Conservation (phyloP, 2,329 filamentous ascomycete genomes). For the Nemania diffusa region DNA sequence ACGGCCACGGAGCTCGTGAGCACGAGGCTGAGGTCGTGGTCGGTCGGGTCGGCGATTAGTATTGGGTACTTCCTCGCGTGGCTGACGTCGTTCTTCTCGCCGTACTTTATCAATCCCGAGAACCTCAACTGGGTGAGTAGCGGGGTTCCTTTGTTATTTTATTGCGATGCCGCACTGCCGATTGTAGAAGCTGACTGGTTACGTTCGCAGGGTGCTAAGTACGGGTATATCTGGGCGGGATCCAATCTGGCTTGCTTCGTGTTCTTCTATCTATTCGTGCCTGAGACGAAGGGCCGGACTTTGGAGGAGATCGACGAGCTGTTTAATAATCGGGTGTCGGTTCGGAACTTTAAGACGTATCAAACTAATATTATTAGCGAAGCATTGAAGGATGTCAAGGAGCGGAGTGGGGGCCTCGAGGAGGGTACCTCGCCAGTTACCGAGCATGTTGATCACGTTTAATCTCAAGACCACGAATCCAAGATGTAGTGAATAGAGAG, state of each 20-base stretch:
- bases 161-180: no score
- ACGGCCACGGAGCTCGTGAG: conserved; percentile 57
- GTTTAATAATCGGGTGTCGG: conserved; percentile 45
- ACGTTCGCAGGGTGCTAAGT: conserved; percentile 52
- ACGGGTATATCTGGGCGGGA: conserved; percentile 56
- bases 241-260: conserved; percentile 46
- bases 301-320: conserved; percentile 49
- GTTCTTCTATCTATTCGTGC: conserved; percentile 47
- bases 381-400: conserved; percentile 42
- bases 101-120: conserved; percentile 48
- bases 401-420: conserved; percentile 16
- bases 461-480: not conserved
- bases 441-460: conserved; percentile 37
- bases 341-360: conserved; percentile 44
- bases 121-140: conserved; percentile 47
- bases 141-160: no score
- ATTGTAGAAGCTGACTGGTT: not conserved
- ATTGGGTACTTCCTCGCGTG: conserved; percentile 60
- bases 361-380: conserved; percentile 43
- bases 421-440: conserved; percentile 22
- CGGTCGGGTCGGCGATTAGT: conserved; percentile 60
- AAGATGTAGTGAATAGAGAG: no score
- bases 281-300: conserved; percentile 46
- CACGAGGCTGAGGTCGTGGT: conserved; percentile 57
- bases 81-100: conserved; percentile 47